A percentile compares a stretch with the other conserved stretches of the same genome.
Conservation (phyloP, 163 green algal genomes). For the Coccomyxa subellipsoidea region DNA sequence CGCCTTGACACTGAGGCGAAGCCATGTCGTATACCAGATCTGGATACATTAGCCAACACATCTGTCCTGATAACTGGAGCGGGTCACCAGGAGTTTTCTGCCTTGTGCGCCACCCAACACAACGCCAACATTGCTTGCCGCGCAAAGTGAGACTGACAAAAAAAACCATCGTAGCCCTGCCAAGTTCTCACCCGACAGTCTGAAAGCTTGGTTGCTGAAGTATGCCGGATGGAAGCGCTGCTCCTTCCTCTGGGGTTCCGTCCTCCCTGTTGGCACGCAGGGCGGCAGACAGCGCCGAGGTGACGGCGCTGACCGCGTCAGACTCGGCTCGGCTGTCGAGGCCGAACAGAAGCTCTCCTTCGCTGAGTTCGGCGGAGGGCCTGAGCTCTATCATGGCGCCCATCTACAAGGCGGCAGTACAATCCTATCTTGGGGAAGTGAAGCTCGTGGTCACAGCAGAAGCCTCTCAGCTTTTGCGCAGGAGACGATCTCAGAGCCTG, state of each 20-base stretch:
- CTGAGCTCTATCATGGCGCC: not conserved
- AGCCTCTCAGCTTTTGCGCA: not conserved
- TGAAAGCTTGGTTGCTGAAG: not conserved
- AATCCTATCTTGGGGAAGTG: too few species aligned
- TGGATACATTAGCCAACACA: too few species aligned
- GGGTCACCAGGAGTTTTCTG: too few species aligned
- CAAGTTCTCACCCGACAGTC: not conserved
- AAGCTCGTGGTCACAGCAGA: not conserved
- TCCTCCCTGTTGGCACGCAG: not conserved
- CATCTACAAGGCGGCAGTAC: not conserved
- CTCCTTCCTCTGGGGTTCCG: not conserved
- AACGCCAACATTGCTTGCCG: not conserved
- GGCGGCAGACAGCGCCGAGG: not conserved
- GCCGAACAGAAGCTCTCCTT: not conserved
- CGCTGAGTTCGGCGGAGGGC: not conserved
- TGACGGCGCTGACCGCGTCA: not conserved
- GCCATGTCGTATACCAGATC: too few species aligned
- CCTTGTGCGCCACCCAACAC: too few species aligned
- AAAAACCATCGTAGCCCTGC: not conserved
- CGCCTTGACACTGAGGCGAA: too few species aligned
- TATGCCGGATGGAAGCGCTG: not conserved
- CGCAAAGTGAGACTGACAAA: too few species aligned
- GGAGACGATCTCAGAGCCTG: not conserved
- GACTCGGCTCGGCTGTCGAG: not conserved
- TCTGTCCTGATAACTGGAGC: too few species aligned